Evolutionary conservation across 2,329 filamentous ascomycete species (phyloP).

Genomic region (Microcyclospora pomicola): DNA sequence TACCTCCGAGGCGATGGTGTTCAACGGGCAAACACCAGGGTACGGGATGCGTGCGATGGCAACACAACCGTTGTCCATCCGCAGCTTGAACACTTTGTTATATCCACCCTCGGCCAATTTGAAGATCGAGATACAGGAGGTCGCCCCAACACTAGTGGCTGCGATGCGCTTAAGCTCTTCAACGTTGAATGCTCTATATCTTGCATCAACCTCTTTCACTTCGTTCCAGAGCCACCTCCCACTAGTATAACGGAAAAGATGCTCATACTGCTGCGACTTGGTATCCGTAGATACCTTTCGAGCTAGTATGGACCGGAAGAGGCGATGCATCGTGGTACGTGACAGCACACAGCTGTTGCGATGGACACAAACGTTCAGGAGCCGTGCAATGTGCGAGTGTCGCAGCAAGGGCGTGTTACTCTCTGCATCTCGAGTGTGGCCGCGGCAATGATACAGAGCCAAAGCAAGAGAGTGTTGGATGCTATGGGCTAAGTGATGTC

Average conservation of each 20-base stretch:
- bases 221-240: conserved; percentile 26
- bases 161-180: conserved; percentile 21
- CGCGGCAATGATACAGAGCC: too few relatives aligned
- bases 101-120: conserved; percentile 18
- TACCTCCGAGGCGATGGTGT: not conserved
- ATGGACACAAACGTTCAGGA: too few relatives aligned
- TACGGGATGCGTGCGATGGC: conserved; percentile 6
- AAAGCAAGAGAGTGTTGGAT: too few relatives aligned
- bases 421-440: too few relatives aligned
- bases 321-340: too few relatives aligned
- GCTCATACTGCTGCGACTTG: not conserved
- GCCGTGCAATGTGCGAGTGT: too few relatives aligned
- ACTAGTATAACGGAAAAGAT: conserved; percentile 12
- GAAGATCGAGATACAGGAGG: conserved; percentile 22
- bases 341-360: too few relatives aligned
- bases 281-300: too few relatives aligned
- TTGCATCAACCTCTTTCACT: conserved; percentile 18
- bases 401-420: too few relatives aligned
- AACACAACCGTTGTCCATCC: conserved; percentile 12
- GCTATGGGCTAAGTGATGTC: too few relatives aligned
- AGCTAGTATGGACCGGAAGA: too few relatives aligned
- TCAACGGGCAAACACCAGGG: not conserved
- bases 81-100: conserved; percentile 16
- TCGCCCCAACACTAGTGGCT: conserved; percentile 18
- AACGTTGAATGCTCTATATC: conserved; percentile 25